Percentiles rank a stretch among this genome's conserved stretches.
phyloP scores from a whole-genome alignment of 2,329 filamentous ascomycete species.

The Tolypocladium capitatum region DNA sequence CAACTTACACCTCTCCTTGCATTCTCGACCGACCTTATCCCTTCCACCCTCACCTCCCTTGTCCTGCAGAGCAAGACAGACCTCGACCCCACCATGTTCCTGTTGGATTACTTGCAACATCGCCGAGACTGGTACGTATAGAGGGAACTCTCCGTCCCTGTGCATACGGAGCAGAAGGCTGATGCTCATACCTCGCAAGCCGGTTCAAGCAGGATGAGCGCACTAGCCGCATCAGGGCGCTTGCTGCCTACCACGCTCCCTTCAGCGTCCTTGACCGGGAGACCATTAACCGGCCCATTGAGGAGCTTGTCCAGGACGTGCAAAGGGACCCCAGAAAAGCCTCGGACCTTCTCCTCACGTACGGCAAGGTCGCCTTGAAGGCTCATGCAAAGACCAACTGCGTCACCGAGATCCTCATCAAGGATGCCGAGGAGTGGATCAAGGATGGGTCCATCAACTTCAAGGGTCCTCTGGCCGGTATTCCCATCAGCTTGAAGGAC shows the following conservation, averaged over 20 bases:
- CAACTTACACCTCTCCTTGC: constrained; percentile 2
- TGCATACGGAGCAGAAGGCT: too few species aligned
- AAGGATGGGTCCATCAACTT: constrained; percentile 48
- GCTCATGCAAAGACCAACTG: constrained; percentile 84
- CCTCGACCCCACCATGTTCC: constrained; percentile 18
- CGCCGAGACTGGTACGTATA: constrained; percentile 49
- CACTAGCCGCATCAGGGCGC: constrained; percentile 49
- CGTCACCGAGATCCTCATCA: constrained; percentile 73
- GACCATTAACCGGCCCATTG: constrained; percentile 61
- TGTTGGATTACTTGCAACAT: constrained; percentile 53
- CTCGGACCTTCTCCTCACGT: constrained; percentile 65
- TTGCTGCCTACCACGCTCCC: constrained; percentile 52
- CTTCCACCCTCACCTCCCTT: not conserved
- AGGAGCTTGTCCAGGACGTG: constrained; percentile 64
- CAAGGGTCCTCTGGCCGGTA: constrained; percentile 70
- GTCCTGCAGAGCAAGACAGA: not conserved
- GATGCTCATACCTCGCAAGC: constrained; percentile 30
- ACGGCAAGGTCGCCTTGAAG: constrained; percentile 72
- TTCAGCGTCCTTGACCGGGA: constrained; percentile 52
- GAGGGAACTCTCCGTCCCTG: not conserved
- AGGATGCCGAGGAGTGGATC: constrained; percentile 64
- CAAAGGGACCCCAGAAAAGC: constrained; percentile 55
- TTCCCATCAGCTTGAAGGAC: constrained; percentile 77
- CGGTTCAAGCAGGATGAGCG: constrained; percentile 70
- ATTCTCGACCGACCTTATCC: not conserved